A percentile compares a stretch with the other conserved stretches of the same genome.
Evolutionary conservation across 768 basidiomycete genomes (phyloP).

Genomic region (Hygrocybe punicea): DNA sequence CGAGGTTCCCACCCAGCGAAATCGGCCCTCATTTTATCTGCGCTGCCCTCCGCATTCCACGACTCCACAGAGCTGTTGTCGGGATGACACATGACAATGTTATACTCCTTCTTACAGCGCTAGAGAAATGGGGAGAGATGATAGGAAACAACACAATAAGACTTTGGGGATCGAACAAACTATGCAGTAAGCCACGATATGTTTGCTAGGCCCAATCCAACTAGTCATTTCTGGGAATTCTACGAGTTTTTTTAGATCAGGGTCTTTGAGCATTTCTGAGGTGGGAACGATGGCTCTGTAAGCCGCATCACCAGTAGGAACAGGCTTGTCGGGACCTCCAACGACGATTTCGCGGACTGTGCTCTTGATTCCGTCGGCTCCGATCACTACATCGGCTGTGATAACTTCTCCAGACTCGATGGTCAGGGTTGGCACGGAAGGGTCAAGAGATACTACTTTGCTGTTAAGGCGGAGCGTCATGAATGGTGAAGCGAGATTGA

Average conservation of each 20-base stretch:
- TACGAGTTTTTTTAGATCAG: constrained; percentile 48
- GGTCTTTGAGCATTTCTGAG: constrained; percentile 44
- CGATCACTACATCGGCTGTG: constrained; percentile 21
- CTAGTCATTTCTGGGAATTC: constrained; percentile 50
- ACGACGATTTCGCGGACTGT: constrained; percentile 45
- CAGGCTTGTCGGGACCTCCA: constrained; percentile 44
- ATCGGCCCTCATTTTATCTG: constrained; percentile 45
- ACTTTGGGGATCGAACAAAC: constrained; percentile 21
- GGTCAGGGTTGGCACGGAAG: constrained; percentile 29
- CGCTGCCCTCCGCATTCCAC: constrained; percentile 43
- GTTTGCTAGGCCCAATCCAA: constrained; percentile 55
- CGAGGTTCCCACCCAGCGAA: constrained; percentile 50
- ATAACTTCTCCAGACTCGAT: constrained; percentile 45
- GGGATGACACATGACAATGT: constrained; percentile 45
- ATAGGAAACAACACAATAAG: background rate
- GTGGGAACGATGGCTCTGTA: constrained; percentile 56
- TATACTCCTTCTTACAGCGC: constrained; percentile 42
- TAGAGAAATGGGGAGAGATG: constrained; percentile 5
- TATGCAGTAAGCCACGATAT: constrained; percentile 39
- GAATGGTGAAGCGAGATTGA: constrained; percentile 34
- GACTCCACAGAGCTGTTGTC: constrained; percentile 41
- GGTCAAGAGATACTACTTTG: constrained; percentile 32
- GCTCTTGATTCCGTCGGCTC: constrained; percentile 14
- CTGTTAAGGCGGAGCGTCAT: constrained; percentile 36
- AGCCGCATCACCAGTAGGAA: constrained; percentile 60